A percentile compares a stretch with the other conserved stretches of the same genome.
Conservation (phyloP, 768 basidiomycete genomes). For the Ramaria sp. region DNA sequence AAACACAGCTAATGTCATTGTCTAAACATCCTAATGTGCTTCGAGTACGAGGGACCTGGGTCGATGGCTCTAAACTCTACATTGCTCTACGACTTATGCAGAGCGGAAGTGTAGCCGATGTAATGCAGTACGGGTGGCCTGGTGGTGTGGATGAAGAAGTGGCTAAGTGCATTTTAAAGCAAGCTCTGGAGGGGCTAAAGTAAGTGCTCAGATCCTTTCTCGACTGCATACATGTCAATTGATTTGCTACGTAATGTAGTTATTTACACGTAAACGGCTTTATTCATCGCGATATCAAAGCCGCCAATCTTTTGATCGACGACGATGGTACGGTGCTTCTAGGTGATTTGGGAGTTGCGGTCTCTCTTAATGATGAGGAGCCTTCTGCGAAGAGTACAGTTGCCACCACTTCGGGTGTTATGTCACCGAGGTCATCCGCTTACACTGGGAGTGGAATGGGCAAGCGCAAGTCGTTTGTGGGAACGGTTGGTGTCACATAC, state of each 20-base stretch:
- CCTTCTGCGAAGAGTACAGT: constrained; percentile 20
- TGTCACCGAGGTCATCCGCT: background rate
- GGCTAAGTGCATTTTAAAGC: constrained; percentile 71
- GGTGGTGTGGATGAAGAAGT: constrained; percentile 92
- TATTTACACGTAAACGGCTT: constrained; percentile 86
- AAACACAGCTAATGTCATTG: constrained; percentile 87
- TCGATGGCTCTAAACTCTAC: constrained; percentile 69
- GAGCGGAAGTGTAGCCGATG: constrained; percentile 75
- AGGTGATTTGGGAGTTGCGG: constrained; percentile 89
- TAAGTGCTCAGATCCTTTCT: constrained; percentile 25
- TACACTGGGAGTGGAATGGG: constrained; percentile 29
- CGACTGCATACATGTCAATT: background rate
- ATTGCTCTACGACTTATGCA: constrained; percentile 89
- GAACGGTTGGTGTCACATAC: constrained; percentile 46
- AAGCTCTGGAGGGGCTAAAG: constrained; percentile 84
- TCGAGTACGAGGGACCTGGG: constrained; percentile 85
- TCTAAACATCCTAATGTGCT: constrained; percentile 91
- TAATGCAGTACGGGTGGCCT: constrained; percentile 75
- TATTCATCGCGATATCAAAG: constrained; percentile 91
- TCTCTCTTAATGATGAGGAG: constrained; percentile 64
- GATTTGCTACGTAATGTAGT: constrained; percentile 24
- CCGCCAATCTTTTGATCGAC: constrained; percentile 87
- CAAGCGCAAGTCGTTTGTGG: constrained; percentile 89
- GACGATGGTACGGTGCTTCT: constrained; percentile 84
- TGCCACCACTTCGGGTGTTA: constrained; percentile 18